Percentiles rank a stretch among this genome's conserved stretches.
Evolutionary conservation across 2,329 filamentous ascomycete genomes (phyloP).

Genomic region (Aspergillus sp.): DNA sequence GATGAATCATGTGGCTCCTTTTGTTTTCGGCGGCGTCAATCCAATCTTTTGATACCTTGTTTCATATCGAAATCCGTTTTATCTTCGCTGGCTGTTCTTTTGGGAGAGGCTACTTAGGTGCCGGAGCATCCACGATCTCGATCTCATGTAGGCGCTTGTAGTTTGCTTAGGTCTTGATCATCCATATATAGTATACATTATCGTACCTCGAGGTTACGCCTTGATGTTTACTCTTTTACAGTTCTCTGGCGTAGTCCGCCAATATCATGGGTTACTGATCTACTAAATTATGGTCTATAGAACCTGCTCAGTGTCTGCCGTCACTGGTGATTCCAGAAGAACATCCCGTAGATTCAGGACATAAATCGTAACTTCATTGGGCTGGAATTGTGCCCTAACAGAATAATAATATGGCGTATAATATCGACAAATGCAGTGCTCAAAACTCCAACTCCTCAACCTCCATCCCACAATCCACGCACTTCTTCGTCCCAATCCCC

Average conservation of each 20-base stretch:
- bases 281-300: not conserved
- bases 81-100: not conserved
- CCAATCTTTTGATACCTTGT: conserved; percentile 6
- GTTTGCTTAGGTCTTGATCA: not conserved
- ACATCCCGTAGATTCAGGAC: too few relatives aligned
- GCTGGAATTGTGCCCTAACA: too few relatives aligned
- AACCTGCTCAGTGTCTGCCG: too few relatives aligned
- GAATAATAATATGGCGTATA: too few relatives aligned
- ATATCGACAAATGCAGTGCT: too few relatives aligned
- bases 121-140: not conserved
- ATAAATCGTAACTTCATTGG: too few relatives aligned
- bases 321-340: too few relatives aligned
- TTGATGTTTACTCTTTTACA: not conserved
- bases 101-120: not conserved
- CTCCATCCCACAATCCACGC: conserved; percentile 66
- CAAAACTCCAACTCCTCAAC: conserved; percentile 66
- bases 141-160: not conserved
- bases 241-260: not conserved
- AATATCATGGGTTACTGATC: not conserved
- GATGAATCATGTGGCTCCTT: conserved; percentile 14
- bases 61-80: not conserved
- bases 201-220: not conserved
- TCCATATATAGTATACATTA: not conserved
- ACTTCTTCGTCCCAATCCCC: conserved; percentile 67
- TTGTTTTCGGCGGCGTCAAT: not conserved